Conservation (phyloP, 305 asterid genomes). For the Striga hermonthica region DNA sequence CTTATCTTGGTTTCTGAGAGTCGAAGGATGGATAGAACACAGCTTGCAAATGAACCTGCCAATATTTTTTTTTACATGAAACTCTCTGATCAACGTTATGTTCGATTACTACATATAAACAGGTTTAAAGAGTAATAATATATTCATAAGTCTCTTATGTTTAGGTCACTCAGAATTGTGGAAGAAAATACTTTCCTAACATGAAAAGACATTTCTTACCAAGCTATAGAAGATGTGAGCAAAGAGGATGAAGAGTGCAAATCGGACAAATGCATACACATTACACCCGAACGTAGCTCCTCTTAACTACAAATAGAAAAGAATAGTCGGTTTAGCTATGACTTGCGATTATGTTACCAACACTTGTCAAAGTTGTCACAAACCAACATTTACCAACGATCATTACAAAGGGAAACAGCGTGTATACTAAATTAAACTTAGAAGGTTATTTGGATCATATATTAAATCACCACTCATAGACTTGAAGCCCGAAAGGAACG, state of each 20-base stretch:
- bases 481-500: too few relatives aligned
- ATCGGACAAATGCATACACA: conserved; percentile 1
- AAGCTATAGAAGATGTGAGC: neutral
- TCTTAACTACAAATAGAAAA: neutral
- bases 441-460: too few relatives aligned
- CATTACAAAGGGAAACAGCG: too few relatives aligned
- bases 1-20: too few relatives aligned
- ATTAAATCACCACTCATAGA: too few relatives aligned
- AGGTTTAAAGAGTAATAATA: neutral
- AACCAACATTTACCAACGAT: too few relatives aligned
- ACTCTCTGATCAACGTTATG: neutral
- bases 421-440: too few relatives aligned
- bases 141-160: neutral
- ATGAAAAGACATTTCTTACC: neutral
- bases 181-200: neutral
- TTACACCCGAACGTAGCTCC: neutral
- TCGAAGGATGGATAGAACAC: neutral
- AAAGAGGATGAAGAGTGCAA: conserved; percentile 5
- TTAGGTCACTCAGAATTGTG: neutral
- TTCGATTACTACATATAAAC: neutral
- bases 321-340: too few relatives aligned
- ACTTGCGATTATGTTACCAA: too few relatives aligned
- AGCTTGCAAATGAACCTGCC: conserved; percentile 4
- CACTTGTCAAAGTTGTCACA: too few relatives aligned
- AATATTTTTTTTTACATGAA: neutral